Evolutionary conservation across 164 flowering plant genomes (phyloP), one percentile per base, ranked within the genome.

Genomic region (Umbellularia californica): DNA sequence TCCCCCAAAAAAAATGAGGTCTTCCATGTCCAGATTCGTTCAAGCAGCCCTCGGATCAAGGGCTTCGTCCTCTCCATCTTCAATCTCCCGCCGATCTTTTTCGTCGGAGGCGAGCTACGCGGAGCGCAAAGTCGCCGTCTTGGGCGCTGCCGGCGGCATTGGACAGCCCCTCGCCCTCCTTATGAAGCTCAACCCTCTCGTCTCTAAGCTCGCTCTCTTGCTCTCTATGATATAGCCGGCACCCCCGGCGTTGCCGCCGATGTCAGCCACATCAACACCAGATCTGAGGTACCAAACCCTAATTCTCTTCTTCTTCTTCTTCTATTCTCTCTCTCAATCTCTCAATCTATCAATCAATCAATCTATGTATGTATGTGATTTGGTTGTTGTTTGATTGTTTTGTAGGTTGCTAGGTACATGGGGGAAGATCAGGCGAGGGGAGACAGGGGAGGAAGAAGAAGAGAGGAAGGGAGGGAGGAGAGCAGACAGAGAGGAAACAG

Each of bases 361-460:
- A 41, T 66, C 27, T 60, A 23, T 27, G 14, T 30, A 20, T 55
- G 60, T 30, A 28, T 64, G 17, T 65, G 25, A 65, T 1, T 64
- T 28, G 33, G 17, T 17, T 30, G n/a, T 17, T 11, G 15, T 66
- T 66, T 28, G n/a, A 13, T 64, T 58, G 22, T 58, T 58, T 58
- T 58, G 5, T 68, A 92, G 98, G 96, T 91, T 51, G 81, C 80
- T 62, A 97, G 98, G 20, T 94, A 82, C 75, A 74, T 76, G 74
- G 93, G 91, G 25, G 95, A 90, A 0, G 97, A 91, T 0, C 87
- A 92, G 76, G n/a, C n/a, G n/a, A n/a, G n/a, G n/a, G n/a, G n/a
- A n/a, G n/a, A n/a, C n/a, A n/a, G n/a, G n/a, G n/a, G n/a, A n/a
- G n/a, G n/a, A n/a, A n/a, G n/a, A n/a, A n/a, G n/a, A n/a, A n/a